Evolutionary conservation across 352 stramenopile genomes (phyloP).

Genomic region (Globisporangium alternatum): DNA sequence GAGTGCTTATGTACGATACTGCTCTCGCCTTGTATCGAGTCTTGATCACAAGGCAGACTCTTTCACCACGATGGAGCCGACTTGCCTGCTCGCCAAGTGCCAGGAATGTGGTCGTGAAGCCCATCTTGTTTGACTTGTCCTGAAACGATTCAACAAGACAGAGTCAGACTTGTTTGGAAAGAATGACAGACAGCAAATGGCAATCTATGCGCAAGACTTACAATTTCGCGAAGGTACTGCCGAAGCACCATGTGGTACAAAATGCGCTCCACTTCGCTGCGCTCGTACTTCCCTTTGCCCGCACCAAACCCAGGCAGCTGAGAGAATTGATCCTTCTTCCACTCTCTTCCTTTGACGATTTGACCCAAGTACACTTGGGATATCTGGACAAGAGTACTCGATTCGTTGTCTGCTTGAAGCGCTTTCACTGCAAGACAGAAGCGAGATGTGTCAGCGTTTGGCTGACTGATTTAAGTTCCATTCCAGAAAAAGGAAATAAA

Average conservation of each 20-base stretch:
- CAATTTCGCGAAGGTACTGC: constrained; percentile 75
- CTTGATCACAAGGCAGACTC: constrained; percentile 78
- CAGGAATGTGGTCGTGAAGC: constrained; percentile 85
- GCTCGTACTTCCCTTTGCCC: constrained; percentile 68
- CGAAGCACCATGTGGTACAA: constrained; percentile 88
- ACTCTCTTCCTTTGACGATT: constrained; percentile 64
- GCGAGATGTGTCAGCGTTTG: background rate
- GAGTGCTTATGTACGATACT: constrained; percentile 20
- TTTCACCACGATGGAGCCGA: constrained; percentile 57
- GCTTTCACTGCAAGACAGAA: constrained; percentile 40
- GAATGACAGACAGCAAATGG: background rate
- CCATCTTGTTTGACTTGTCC: constrained; percentile 80
- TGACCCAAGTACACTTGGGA: constrained; percentile 71
- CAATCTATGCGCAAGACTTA: constrained; percentile 16
- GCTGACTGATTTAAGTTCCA: background rate
- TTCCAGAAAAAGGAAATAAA: background rate
- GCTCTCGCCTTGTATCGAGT: constrained; percentile 48
- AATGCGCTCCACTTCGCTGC: constrained; percentile 81
- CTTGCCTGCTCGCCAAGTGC: constrained; percentile 47
- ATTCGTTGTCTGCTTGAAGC: constrained; percentile 57
- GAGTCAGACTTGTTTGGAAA: background rate
- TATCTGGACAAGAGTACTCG: constrained; percentile 69
- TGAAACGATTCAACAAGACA: constrained; percentile 14
- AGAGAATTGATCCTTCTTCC: constrained; percentile 60
- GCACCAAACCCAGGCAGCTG: constrained; percentile 61